phyloP scores from a whole-genome alignment of 257 asterid genomes.

The Przewalskia tangutica region DNA sequence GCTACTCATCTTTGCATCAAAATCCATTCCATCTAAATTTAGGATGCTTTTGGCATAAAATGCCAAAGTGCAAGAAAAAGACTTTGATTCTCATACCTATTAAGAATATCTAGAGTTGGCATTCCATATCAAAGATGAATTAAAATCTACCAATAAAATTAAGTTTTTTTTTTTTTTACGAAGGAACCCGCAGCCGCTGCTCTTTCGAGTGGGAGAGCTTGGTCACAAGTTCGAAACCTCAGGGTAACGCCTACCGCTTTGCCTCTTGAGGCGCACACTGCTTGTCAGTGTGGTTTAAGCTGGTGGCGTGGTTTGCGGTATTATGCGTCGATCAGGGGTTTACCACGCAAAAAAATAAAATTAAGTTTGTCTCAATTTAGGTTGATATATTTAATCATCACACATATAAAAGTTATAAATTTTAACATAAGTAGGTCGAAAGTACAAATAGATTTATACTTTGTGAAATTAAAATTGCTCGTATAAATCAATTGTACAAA shows the following conservation, averaged over 20 bases:
- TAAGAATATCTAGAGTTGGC: slow-evolving; percentile 1
- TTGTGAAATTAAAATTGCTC: neutral
- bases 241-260: too few relatives aligned
- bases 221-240: too few relatives aligned
- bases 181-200: too few relatives aligned
- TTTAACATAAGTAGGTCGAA: neutral
- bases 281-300: too few relatives aligned
- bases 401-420: neutral
- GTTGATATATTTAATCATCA: neutral
- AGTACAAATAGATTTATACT: neutral
- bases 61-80: slow-evolving; percentile 17
- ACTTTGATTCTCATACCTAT: slow-evolving; percentile 28
- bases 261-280: too few relatives aligned
- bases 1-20: slow-evolving; percentile 47
- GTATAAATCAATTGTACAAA: neutral
- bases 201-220: too few relatives aligned
- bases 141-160: slow-evolving; percentile 5
- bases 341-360: too few relatives aligned
- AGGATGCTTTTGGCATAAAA: slow-evolving; percentile 10
- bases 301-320: too few relatives aligned
- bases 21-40: neutral
- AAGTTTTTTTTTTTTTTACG: too few relatives aligned
- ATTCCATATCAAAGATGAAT: neutral
- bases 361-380: neutral
- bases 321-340: too few relatives aligned